A percentile compares a stretch with the other conserved stretches of the same genome.
These are phyloP conservation scores for Trichosporon sp. DNA, from an alignment of 1,284 basidiomycete species.

Conservation along the genomic window DNA sequence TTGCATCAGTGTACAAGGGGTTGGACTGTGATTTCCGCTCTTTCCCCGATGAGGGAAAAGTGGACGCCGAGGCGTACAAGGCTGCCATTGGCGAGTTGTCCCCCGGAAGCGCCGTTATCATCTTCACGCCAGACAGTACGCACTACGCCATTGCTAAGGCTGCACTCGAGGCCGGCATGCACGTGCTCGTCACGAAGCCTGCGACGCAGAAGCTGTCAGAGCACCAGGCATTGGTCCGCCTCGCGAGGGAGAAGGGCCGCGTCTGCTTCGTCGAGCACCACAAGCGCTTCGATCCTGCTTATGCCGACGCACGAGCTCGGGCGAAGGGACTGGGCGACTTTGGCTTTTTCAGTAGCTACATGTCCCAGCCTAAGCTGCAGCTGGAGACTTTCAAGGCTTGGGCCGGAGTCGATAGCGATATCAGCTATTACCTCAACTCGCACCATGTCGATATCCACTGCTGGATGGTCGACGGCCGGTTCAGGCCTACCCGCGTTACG, in stretches of 20 bases:
- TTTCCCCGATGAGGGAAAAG: slow-evolving; percentile 64
- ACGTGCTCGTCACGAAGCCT: slow-evolving; percentile 88
- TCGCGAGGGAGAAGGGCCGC: slow-evolving; percentile 68
- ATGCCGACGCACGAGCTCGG: slow-evolving; percentile 74
- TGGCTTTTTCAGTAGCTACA: slow-evolving; percentile 65
- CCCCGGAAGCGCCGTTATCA: slow-evolving; percentile 79
- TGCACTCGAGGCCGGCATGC: slow-evolving; percentile 73
- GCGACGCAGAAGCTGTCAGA: slow-evolving; percentile 78
- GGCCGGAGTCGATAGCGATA: slow-evolving; percentile 89
- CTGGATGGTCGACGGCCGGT: slow-evolving; percentile 79
- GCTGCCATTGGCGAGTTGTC: slow-evolving; percentile 71
- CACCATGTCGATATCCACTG: slow-evolving; percentile 74
- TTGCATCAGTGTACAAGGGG: slow-evolving; percentile 69
- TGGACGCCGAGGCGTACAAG: slow-evolving; percentile 81
- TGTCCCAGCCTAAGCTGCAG: slow-evolving; percentile 93
- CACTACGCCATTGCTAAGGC: slow-evolving; percentile 80
- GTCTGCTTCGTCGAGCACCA: slow-evolving; percentile 85
- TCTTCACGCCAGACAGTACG: slow-evolving; percentile 54
- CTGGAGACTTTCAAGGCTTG: slow-evolving; percentile 88
- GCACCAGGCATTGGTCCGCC: slow-evolving; percentile 68
- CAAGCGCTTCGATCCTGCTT: slow-evolving; percentile 76
- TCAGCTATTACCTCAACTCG: slow-evolving; percentile 82
- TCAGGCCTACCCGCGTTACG: slow-evolving; percentile 68
- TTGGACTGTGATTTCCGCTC: slow-evolving; percentile 72
- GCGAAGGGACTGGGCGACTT: slow-evolving; percentile 76